These are phyloP conservation scores for Tetrapyrgos nigripes DNA, from an alignment of 1,284 basidiomycete genomes.

Conservation along the genomic window DNA sequence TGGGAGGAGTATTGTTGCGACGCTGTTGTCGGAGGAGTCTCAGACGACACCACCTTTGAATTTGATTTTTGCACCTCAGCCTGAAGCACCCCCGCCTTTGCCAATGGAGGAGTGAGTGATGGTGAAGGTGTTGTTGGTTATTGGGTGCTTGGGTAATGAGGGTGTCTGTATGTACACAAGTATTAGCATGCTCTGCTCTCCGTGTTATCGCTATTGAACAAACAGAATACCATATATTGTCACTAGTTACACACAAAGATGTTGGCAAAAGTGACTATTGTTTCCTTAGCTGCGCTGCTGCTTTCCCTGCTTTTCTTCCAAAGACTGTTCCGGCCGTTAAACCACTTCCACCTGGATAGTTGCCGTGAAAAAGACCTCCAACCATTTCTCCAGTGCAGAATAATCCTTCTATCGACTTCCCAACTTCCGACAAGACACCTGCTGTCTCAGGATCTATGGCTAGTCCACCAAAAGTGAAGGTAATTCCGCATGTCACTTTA, in stretches of 20 bases:
- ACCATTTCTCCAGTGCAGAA: constrained; percentile 74
- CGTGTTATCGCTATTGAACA: background rate
- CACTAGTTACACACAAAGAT: no score
- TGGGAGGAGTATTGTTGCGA: constrained; percentile 88
- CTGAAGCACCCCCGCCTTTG: constrained; percentile 79
- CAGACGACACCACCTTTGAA: constrained; percentile 81
- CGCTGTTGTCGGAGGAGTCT: constrained; percentile 79
- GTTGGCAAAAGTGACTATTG: no score
- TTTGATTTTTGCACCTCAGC: constrained; percentile 81
- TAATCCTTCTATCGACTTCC: constrained; percentile 54
- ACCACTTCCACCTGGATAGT: constrained; percentile 75
- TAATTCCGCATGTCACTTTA: constrained; percentile 71
- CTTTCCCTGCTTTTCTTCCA: constrained; percentile 62
- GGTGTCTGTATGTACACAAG: background rate
- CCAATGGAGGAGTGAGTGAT: constrained; percentile 35
- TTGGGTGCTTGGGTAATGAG: no score
- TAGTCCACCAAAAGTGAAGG: constrained; percentile 75
- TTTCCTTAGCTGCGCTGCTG: constrained; percentile 38
- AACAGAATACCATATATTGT: background rate
- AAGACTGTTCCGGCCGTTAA: constrained; percentile 72
- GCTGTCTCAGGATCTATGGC: constrained; percentile 61
- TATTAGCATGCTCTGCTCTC: background rate
- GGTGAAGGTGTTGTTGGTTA: no score
- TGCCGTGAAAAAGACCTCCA: constrained; percentile 64
- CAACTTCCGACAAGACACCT: constrained; percentile 53